phyloP scores from a whole-genome alignment of 1,139 yeast genomes.

The Suhomyces atakaporum region DNA sequence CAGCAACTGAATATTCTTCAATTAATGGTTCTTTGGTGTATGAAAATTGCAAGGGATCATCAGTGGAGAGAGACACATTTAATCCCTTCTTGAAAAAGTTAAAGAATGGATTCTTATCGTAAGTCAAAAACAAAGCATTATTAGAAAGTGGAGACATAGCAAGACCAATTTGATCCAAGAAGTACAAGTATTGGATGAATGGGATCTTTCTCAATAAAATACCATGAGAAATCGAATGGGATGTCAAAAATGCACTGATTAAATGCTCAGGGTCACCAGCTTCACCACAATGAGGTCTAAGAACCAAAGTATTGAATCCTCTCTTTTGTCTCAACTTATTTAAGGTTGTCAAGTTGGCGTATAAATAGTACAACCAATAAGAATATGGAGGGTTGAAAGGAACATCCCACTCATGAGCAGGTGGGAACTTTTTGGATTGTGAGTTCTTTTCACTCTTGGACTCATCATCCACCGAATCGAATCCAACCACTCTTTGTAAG shows the following conservation, averaged over 20 bases:
- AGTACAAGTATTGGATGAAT: conserved; percentile 88
- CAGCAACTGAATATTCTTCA: conserved; percentile 97
- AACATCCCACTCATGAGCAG: conserved; percentile 78
- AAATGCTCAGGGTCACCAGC: conserved; percentile 99
- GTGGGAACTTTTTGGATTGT: conserved; percentile 73
- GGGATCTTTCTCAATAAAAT: conserved; percentile 90
- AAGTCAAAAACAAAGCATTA: conserved; percentile 91
- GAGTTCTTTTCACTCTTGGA: conserved; percentile 84
- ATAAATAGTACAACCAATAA: conserved; percentile 86
- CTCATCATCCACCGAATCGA: conserved; percentile 98
- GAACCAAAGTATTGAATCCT: conserved; percentile 82
- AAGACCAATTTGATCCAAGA: conserved; percentile 90
- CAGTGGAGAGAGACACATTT: conserved; percentile 87
- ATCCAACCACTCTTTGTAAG: conserved; percentile 92
- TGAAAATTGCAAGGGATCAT: conserved; percentile 77
- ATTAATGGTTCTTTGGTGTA: conserved; percentile 97
- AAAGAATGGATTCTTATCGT: conserved; percentile 92
- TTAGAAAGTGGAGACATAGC: conserved; percentile 99
- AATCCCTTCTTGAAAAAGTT: conserved; percentile 88
- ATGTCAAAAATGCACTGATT: conserved; percentile 82
- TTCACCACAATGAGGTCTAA: conserved; percentile 98
- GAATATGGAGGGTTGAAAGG: conserved; percentile 94
- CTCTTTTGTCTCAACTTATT: conserved; percentile 77
- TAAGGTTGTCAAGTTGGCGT: conserved; percentile 80
- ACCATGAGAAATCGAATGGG: conserved; percentile 95